These are phyloP conservation scores for Suillus fuscotomentosus DNA, from an alignment of 768 basidiomycete species.

Conservation along the genomic window DNA sequence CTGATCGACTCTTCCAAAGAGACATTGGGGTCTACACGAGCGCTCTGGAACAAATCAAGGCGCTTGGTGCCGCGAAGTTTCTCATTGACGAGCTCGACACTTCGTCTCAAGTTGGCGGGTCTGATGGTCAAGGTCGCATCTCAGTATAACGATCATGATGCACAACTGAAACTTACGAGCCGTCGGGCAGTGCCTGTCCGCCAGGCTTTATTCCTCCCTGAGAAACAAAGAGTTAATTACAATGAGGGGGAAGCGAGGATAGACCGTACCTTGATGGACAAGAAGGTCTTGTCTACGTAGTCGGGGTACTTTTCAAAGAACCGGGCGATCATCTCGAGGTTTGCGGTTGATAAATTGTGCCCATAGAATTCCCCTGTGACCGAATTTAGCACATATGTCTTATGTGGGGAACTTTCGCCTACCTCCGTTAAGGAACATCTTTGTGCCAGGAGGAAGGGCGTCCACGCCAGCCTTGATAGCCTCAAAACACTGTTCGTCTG, in stretches of 20 bases:
- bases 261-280: constrained; percentile 31
- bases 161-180: constrained; percentile 16
- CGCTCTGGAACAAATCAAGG: constrained; percentile 59
- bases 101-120: constrained; percentile 44
- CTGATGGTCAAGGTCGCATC: constrained; percentile 17
- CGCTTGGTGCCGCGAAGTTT: constrained; percentile 50
- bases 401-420: neutral
- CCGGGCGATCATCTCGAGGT: constrained; percentile 46
- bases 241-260: neutral
- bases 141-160: too few relatives aligned
- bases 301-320: constrained; percentile 47
- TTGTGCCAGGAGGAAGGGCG: constrained; percentile 39
- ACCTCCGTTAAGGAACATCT: constrained; percentile 54
- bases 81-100: constrained; percentile 43
- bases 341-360: constrained; percentile 35
- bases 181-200: neutral
- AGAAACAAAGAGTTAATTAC: neutral
- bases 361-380: constrained; percentile 57
- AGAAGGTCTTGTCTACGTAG: constrained; percentile 32
- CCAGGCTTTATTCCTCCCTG: constrained; percentile 21
- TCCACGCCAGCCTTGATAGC: constrained; percentile 55
- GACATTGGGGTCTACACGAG: constrained; percentile 43
- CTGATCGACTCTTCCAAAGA: constrained; percentile 46
- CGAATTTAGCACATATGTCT: neutral
- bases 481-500: constrained; percentile 61